Evolutionary conservation across 2,329 filamentous ascomycete genomes (phyloP).

Genomic region (Phyllosticta citribraziliensis): DNA sequence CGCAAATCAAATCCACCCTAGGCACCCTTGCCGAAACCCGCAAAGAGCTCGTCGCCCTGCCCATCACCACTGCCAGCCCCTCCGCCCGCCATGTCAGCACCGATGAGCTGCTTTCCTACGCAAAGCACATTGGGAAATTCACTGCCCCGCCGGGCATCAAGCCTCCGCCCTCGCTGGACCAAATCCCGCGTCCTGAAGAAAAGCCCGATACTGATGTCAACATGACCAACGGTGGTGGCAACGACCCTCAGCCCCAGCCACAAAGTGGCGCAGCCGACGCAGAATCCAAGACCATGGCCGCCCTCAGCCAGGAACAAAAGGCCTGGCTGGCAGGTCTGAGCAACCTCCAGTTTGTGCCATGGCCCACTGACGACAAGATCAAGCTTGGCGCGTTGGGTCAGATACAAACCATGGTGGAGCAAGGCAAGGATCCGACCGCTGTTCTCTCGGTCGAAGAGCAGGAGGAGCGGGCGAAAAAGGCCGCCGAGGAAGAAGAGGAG

Average conservation of each 20-base stretch:
- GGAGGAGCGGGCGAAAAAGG: slow-evolving; percentile 4
- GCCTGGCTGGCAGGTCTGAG: slow-evolving; percentile 40
- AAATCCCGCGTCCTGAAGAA: not conserved
- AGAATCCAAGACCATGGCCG: slow-evolving; percentile 18
- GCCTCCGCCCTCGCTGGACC: slow-evolving; percentile 13
- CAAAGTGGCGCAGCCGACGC: slow-evolving; percentile 20
- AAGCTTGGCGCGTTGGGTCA: slow-evolving; percentile 55
- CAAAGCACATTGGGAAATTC: slow-evolving; percentile 68
- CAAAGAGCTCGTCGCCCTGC: slow-evolving; percentile 54
- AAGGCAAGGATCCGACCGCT: slow-evolving; percentile 49
- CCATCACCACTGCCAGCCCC: slow-evolving; percentile 30
- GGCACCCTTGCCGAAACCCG: slow-evolving; percentile 61
- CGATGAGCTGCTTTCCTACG: slow-evolving; percentile 65
- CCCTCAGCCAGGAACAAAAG: slow-evolving; percentile 22
- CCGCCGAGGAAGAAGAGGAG: slow-evolving; percentile 18
- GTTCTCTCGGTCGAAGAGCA: slow-evolving; percentile 35
- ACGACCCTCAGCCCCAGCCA: not conserved
- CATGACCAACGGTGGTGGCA: slow-evolving; percentile 22
- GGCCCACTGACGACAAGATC: slow-evolving; percentile 64
- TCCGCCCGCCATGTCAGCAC: slow-evolving; percentile 47
- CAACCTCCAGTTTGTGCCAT: slow-evolving; percentile 59
- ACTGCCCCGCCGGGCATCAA: slow-evolving; percentile 58
- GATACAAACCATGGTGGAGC: slow-evolving; percentile 50
- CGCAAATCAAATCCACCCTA: slow-evolving; percentile 62
- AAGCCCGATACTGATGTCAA: slow-evolving; percentile 15